Evolutionary conservation across 2,329 filamentous ascomycete genomes (phyloP), one percentile per base, ranked within the genome.

Genomic region (Fusarium multiceps): DNA sequence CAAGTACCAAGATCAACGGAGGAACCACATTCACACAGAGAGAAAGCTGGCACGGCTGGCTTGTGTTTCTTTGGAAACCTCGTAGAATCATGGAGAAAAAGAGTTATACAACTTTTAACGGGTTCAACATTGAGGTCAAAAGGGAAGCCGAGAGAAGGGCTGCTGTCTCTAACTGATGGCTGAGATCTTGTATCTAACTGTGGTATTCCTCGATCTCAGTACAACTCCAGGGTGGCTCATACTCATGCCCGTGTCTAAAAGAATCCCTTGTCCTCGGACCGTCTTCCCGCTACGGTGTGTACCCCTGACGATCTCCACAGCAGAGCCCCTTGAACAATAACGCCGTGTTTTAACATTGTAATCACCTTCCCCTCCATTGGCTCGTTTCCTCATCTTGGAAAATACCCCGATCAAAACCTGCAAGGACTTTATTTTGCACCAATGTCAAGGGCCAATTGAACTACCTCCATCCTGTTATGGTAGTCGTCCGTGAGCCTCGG

Each of bases 401-500:
- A 8, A 18, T 34, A n/a, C 42, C 40, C 50, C 30, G 61, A 60
- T 55, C 46, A 27, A 37, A 25, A 43, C 55, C 53, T 34, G 55
- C 11, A 40, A 13, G 18, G 25, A 16, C 45, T 45, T 37, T 43
- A 54, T 47, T 58, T 34, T 34, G 67, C 55, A 59, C 65, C 63
- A 57, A 68, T 62, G 59, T 40, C 40, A 5, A 43, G 42, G 12
- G 30, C 28, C n/a, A 16, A 12, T 37, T 12, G 2, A 18, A 11
- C 34, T 56, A 51, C 45, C 41, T 48, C 49, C 27, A 46, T 49
- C 47, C 55, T 30, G 13, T 69, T 71, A 14, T 34, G 51, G 51
- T 23, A 53, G 6, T 55, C 23, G 43, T 58, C 68, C 68, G 63
- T 50, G 21, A 69, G 56, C 68, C 64, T 71, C 68, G 68, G 68